Base-by-base conservation (phyloP, 1,284 basidiomycete species). In the Ganoderma lucidum region DNA sequence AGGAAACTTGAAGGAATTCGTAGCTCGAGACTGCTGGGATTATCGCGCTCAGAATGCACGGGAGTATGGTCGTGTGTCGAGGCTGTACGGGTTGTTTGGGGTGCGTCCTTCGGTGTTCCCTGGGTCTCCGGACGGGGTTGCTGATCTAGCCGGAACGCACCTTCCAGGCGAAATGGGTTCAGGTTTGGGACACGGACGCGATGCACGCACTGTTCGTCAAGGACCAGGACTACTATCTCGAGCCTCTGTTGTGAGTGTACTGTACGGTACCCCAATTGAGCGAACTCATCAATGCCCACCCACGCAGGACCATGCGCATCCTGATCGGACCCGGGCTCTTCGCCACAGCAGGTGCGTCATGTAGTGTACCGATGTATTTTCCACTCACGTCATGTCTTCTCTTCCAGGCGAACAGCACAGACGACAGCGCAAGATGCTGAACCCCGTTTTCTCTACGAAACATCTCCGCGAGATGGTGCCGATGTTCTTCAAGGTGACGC, bases 171-270 rank as follows among this genome's bases (percentile, higher is more conserved):
- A 63, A 60, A 17, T 68, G 67, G 67, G 70, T 79, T 6, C 70
- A 73, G 28, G 69, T 78, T n/a, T 70, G 68, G 28, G 78, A 80
- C 42, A 73, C 79, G 2, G 67, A 67, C 32, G 79, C 79, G 0
- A 61, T 80, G 56, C 75, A 78, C 56, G 71, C 71, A 28, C 73
- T 82, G 6, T 55, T 81, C 37, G 68, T 80, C 39, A 80, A 80
- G 65, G 80, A 81, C 10, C 76, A 78, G 59, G 68, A 78, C 23
- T 65, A 73, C 23, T 81, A 77, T 65, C 76, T 78, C 23, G 77
- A 80, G 59, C 64, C 70, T 23, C 39, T 65, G 4, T 4, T 64
- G 65, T 75, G 51, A 23, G 68, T 65, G 1, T 28, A 5, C 23
- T 23, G 1, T 23, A 15, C 1, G 17, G 19, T 9, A 6, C 39